Base-by-base conservation (phyloP, 1,284 basidiomycete genomes). In the Heliocybe sulcata region DNA sequence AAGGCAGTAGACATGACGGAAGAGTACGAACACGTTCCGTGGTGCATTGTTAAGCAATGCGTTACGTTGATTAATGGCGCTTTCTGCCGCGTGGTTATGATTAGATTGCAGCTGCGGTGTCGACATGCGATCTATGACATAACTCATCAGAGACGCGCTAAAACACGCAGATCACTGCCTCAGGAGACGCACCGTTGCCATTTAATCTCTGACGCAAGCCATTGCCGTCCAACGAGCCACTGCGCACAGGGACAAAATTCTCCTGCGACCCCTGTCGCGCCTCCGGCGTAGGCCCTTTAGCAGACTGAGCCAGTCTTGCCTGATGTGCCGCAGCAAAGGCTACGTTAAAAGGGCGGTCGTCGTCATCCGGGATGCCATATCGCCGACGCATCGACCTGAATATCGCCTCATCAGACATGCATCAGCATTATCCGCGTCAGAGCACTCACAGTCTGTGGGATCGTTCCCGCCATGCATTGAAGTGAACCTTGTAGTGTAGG, bases 301-400 rank as follows among this genome's bases (percentile, higher is more conserved):
- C 3, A 16, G 38, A n/a, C 29, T 45, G 42, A 59, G 79, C 74
- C 64, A 79, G 73, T 60, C 77, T 76, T 56, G 75, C 71, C 61
- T 72, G 72, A 60, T 74, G 68, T 23, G 79, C 87, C 55, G 85
- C 85, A 58, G 85, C 82, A 67, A 87, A 88, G n/a, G 89, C 90
- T 56, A 91, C 83, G 65, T 85, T 85, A 75, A 92, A 92, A 9
- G 90, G 86, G 35, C 89, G 77, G 59, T 81, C 76, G 71, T 91
- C 89, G 55, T 75, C 76, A 72, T 92, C 89, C 19, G 89, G 88
- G 56, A 92, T 92, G 49, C 89, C 90, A 64, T 90, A 81, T 69
- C 80, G 76, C 61, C 90, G 74, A 56, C 89, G 80, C 71, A 81
- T 78, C 56, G 79, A 70, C 58, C 80, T 82, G 53, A 52, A 58